Conservation (phyloP, 2,329 filamentous ascomycete genomes). For the Fusarium oxysporum region DNA sequence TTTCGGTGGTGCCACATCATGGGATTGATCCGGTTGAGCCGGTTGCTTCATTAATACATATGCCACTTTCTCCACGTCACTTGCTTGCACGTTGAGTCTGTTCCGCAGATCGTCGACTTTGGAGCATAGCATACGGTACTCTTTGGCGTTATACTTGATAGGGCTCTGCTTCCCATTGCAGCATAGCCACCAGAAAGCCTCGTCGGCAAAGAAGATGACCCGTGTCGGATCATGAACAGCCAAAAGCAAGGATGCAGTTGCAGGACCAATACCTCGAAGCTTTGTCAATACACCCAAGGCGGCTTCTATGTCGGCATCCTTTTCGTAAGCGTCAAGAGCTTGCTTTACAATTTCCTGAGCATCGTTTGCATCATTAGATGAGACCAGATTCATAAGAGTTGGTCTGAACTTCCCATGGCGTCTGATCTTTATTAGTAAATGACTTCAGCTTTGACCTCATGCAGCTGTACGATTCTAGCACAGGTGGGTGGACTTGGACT, state of each 20-base stretch:
- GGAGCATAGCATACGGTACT: conserved; percentile 70
- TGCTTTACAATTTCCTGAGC: conserved; percentile 62
- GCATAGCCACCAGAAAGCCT: conserved; percentile 79
- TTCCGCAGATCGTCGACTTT: conserved; percentile 56
- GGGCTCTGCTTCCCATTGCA: conserved; percentile 60
- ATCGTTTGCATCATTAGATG: conserved; percentile 66
- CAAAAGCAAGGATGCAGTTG: conserved; percentile 80
- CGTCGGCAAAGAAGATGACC: conserved; percentile 83
- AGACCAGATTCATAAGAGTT: conserved; percentile 68
- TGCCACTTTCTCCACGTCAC: conserved; percentile 77
- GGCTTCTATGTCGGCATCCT: conserved; percentile 53
- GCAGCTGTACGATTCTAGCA: neutral
- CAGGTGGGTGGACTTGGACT: conserved; percentile 44
- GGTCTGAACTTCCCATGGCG: conserved; percentile 73
- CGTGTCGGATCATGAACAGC: conserved; percentile 69
- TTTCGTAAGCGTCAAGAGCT: conserved; percentile 62
- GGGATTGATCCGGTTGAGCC: conserved; percentile 14
- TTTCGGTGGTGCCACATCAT: conserved; percentile 11
- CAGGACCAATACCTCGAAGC: conserved; percentile 82
- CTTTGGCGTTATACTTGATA: conserved; percentile 77
- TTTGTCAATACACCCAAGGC: conserved; percentile 66
- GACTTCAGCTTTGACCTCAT: neutral
- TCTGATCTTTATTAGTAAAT: conserved; percentile 48
- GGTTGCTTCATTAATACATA: conserved; percentile 71
- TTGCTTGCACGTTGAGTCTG: conserved; percentile 66